Evolutionary conservation across 371 early-diverging fungal genomes (phyloP).

Genomic region (Mortierella sp.): DNA sequence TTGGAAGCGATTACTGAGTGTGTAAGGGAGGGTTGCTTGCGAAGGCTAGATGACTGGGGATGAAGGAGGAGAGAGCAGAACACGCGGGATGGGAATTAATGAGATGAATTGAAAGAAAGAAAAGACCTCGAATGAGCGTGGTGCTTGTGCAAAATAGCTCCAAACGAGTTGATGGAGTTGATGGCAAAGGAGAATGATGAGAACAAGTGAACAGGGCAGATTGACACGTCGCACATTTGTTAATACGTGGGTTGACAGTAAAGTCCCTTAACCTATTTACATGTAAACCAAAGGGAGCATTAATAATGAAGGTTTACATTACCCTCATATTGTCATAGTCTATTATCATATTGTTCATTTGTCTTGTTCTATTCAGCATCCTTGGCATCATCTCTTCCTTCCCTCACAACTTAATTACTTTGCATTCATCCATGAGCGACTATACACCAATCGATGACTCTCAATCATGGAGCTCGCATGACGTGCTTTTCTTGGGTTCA

Average conservation of each 20-base stretch:
- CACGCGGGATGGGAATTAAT: neutral
- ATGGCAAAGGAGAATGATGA: slow-evolving; percentile 1
- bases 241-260: too few relatives aligned
- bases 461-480: slow-evolving; percentile 52
- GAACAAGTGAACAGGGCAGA: neutral
- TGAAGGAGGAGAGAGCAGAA: neutral
- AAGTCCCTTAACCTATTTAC: neutral
- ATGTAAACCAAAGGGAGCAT: neutral
- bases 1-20: slow-evolving; percentile 4
- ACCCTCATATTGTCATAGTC: too few relatives aligned
- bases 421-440: slow-evolving; percentile 23
- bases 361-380: too few relatives aligned
- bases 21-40: neutral
- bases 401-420: neutral
- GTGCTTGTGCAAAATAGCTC: slow-evolving; percentile 1
- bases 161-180: neutral
- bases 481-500: slow-evolving; percentile 50
- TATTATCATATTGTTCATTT: too few relatives aligned
- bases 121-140: slow-evolving; percentile 4
- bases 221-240: slow-evolving; percentile 10
- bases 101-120: neutral
- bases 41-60: neutral
- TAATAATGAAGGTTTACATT: too few relatives aligned
- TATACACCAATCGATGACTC: slow-evolving; percentile 51
- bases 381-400: slow-evolving; percentile 2